Base-by-base conservation (phyloP, 345 rosid genomes). In the Salix viminalis region DNA sequence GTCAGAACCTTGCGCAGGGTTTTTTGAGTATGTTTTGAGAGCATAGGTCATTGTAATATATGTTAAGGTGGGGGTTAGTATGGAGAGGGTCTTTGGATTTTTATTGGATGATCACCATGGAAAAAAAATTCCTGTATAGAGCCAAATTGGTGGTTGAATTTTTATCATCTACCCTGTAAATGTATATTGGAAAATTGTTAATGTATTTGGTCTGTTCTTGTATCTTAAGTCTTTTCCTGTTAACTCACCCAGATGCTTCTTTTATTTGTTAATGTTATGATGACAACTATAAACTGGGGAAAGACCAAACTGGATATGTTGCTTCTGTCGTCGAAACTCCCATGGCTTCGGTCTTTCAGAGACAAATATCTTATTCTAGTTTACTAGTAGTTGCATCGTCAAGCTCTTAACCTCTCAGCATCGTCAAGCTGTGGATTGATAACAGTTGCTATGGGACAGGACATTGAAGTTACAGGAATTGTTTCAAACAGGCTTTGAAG, bases 41-140 rank as follows among this genome's bases (percentile, higher is more conserved):
- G 84, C 75, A 19, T 13, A 28, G 81, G 80, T 75, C 82, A 76
- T 60, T 87, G 91, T 84, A 84, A 79, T 82, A 81, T 85, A 86
- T 60, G 67, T 48, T 74, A 62, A 74, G 70, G 54, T 54, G 76
- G 67, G 65, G 67, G 65, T 62, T 74, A 30, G 69, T 58, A 68
- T 16, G 14, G 69, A 37, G 73, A 66, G 76, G 69, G 64, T 36
- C n/a, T 52, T 73, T 72, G n/a, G 11, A 41, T 71, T 80, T 82
- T 65, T 65, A 76, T 54, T 72, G 48, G 71, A 68, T 56, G 54
- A 71, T 86, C 81, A 70, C 83, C 75, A 23, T 62, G 75, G 75
- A 67, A 58, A 42, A 14, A 32, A 67, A 36, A 72, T 52, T 71
- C 44, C 64, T 87, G 89, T 87, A 85, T 68, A 85, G 84, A 78